A percentile compares a stretch with the other conserved stretches of the same genome.
Evolutionary conservation across 176 grass and related monocot genomes (phyloP).

Genomic region (Hsuehochloa calcarea): DNA sequence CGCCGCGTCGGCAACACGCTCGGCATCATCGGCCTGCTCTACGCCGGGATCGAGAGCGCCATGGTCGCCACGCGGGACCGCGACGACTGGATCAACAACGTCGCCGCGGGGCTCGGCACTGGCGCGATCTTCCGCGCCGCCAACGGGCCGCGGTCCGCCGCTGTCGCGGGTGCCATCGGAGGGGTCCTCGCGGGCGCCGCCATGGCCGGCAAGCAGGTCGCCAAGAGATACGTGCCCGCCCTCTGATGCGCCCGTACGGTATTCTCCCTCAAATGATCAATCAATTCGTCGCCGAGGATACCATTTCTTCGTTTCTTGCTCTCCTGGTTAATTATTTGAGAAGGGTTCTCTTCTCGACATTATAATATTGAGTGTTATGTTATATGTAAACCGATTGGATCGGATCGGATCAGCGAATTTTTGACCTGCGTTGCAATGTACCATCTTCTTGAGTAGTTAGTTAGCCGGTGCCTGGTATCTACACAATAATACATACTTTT

Average conservation of each 20-base stretch:
- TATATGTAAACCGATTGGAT: conserved; percentile 33
- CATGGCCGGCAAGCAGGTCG: conserved; percentile 58
- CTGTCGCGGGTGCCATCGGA: conserved; percentile 77
- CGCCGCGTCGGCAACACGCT: conserved; percentile 72
- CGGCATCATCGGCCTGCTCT: conserved; percentile 77
- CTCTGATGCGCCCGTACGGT: conserved; percentile 43
- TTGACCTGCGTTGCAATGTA: conserved; percentile 34
- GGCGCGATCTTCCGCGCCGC: conserved; percentile 77
- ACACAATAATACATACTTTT: conserved; percentile 41
- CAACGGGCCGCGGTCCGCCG: conserved; percentile 76
- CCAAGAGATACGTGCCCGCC: conserved; percentile 71
- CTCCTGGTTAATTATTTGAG: conserved; percentile 38
- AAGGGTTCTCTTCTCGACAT: conserved; percentile 43
- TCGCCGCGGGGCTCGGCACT: conserved; percentile 69
- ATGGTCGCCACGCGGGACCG: conserved; percentile 75
- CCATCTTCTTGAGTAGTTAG: conserved; percentile 15
- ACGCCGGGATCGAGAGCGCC: conserved; percentile 88
- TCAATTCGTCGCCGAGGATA: conserved; percentile 29
- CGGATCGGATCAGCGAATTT: conserved; percentile 29
- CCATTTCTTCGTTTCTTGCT: conserved; percentile 20
- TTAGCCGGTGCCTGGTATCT: neutral
- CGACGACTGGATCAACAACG: conserved; percentile 96
- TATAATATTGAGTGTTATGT: conserved; percentile 8
- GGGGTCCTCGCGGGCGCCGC: conserved; percentile 65
- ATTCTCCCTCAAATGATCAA: neutral